Base-by-base conservation (phyloP, 208 protist species). In the Trypanosoma cruzi region DNA sequence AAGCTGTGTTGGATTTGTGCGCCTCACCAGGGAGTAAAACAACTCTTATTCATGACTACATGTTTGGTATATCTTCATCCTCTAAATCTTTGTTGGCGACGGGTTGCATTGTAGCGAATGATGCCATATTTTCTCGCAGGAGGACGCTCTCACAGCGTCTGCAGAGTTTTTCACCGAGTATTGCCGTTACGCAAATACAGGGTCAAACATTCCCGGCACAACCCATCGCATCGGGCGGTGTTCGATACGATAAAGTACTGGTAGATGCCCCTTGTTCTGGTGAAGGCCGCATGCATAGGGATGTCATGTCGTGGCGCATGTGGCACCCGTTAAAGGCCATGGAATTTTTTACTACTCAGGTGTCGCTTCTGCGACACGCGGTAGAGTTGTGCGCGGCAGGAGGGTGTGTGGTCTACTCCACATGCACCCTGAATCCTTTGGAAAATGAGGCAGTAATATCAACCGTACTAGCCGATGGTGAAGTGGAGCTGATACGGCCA, bases 361-460 rank as follows among this genome's bases (percentile, higher is more conserved):
- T 86, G 10, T 72, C 73, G 48, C 79, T 98, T 26, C 81, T 96
- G n/a, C 66, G 66, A 6, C 85, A 73, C 5, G 95, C 86, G 16
- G 52, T 96, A n/a, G 71, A 71, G 13, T 68, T 93, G 7, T 90
- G 86, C 67, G 62, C 55, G n/a, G 59, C 64, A 10, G 89, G 92
- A 13, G 97, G 98, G 40, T 63, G 63, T 22, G 73, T 99, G 2
- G 94, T 98, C 13, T 99, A 99, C 81, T 90, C 92, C 4, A 99
- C 98, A 16, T 99, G 98, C 76, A 97, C 93, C 10, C 70, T 99
- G 18, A 98, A 98, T 71, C 98, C 98, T n/a, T 68, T 99, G 34
- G 97, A 99, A 80, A 96, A 98, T 68, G 97, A 99, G 81, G 96
- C 96, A 7, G 96, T 99, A 5, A 86, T 99, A 29, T 82, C 89